Conservation (phyloP, 2,329 filamentous ascomycete genomes). For the Verticillium longisporum region DNA sequence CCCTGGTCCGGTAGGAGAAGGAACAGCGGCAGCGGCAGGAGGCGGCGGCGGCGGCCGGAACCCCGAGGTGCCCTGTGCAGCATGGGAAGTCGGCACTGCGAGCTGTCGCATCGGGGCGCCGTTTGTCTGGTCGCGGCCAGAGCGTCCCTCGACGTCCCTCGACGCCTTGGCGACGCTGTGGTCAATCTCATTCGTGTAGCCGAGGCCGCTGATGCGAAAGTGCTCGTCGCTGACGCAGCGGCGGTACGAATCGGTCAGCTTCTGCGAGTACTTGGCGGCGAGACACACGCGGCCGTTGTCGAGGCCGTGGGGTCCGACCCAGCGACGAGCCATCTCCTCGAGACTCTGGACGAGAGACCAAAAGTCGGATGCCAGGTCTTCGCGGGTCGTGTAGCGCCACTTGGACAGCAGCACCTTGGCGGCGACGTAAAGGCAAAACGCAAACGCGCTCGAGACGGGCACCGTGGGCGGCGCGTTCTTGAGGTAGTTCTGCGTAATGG, state of each 20-base stretch:
- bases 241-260: conserved; percentile 10
- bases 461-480: conserved; percentile 18
- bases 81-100: background rate
- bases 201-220: conserved; percentile 6
- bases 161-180: background rate
- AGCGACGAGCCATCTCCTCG: conserved; percentile 14
- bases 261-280: conserved; percentile 11
- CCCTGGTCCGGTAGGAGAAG: background rate
- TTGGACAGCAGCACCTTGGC: conserved; percentile 29
- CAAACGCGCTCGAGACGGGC: conserved; percentile 27
- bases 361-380: conserved; percentile 14
- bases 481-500: conserved; percentile 34
- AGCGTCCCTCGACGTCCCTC: background rate
- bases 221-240: conserved; percentile 5
- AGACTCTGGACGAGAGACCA: conserved; percentile 15
- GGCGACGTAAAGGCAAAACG: conserved; percentile 34
- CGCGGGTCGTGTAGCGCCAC: conserved; percentile 16
- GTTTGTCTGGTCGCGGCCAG: background rate
- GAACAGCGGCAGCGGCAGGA: no score
- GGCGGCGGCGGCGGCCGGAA: background rate
- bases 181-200: conserved; percentile 6
- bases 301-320: conserved; percentile 9
- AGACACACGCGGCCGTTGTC: conserved; percentile 1
- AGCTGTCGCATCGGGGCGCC: background rate
- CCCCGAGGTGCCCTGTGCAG: background rate